Evolutionary conservation across 2,329 filamentous ascomycete species (phyloP), one percentile per base, ranked within the genome.

Genomic region (Paecilomyces sp.): DNA sequence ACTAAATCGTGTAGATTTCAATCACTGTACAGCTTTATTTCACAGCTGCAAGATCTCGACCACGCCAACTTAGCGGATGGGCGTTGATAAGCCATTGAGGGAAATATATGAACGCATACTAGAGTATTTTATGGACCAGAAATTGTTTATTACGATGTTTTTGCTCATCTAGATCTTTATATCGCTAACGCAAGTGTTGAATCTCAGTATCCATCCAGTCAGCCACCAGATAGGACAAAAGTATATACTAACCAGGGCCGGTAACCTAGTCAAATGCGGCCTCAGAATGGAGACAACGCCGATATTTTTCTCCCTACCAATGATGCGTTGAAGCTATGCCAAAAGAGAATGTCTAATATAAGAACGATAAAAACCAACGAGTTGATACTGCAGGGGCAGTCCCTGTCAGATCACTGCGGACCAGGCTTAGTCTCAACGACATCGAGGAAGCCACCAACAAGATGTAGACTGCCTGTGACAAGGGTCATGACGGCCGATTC

Each of bases 391-490:
- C 57, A 62, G 18, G 61, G 57, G 57, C 58, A 56, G 34, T 6
- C 6, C 6, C 3, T 51, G 22, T 63, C 58, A 5, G 52, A 62
- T 57, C 50, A 66, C 24, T 65, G 50, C 15, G 55, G 30, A 50
- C 58, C 60, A 15, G 70, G 68, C 58, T 75, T 76, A 5, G 74
- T 76, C 63, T 89, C 90, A 60, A 95, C 74, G 0, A 89, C 86
- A 71, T 89, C 87, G 57, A 96, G 77, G 54, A 92, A 79, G 11
- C 89, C 90, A 7, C 92, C 91, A 0, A 92, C 91, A 47, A 96
- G 80, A 79, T 96, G 89, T 68, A 96, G 76, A 72, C 91, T 95
- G 2, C 92, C 92, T 13, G 92, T 96, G 9, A 91, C 87, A 58
- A 96, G 76, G 0, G 88, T 85, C 71, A 86, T 84, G 15, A 85